A percentile compares a stretch with the other conserved stretches of the same genome.
Evolutionary conservation across 768 basidiomycete species (phyloP).

Genomic region (Suillus hirtellus): DNA sequence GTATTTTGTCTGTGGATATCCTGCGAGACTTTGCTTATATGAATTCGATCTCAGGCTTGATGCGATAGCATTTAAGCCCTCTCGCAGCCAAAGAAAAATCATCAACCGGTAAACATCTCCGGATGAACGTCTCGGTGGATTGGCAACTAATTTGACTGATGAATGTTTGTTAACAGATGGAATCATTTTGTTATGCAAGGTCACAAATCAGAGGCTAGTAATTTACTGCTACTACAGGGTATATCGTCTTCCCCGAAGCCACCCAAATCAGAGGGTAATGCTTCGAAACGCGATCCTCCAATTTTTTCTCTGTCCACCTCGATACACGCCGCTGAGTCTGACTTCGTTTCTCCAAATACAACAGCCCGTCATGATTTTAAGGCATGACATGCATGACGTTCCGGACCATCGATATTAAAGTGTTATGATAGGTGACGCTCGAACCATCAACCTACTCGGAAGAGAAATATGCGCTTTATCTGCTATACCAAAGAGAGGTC

Average conservation of each 20-base stretch:
- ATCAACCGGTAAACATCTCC: slow-evolving; percentile 57
- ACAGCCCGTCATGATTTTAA: slow-evolving; percentile 56
- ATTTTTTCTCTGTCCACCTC: slow-evolving; percentile 45
- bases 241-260: neutral
- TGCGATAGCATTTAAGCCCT: slow-evolving; percentile 62
- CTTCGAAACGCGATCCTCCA: slow-evolving; percentile 6
- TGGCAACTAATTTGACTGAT: neutral
- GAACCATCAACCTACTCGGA: slow-evolving; percentile 74
- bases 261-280: slow-evolving; percentile 6
- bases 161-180: slow-evolving; percentile 50
- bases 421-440: slow-evolving; percentile 56
- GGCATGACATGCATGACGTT: slow-evolving; percentile 36
- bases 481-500: slow-evolving; percentile 75
- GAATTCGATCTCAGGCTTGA: slow-evolving; percentile 52
- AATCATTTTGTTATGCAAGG: slow-evolving; percentile 64
- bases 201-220: slow-evolving; percentile 28
- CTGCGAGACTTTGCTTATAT: neutral
- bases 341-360: slow-evolving; percentile 29
- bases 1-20: slow-evolving; percentile 39
- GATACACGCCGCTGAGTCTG: slow-evolving; percentile 58
- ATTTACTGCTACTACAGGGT: slow-evolving; percentile 5
- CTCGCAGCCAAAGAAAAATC: slow-evolving; percentile 74
- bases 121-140: neutral
- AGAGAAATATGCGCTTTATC: slow-evolving; percentile 81
- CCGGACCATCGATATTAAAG: neutral